These are phyloP conservation scores for Colletotrichum liaoningense DNA, from an alignment of 2,329 filamentous ascomycete species.

Conservation along the genomic window DNA sequence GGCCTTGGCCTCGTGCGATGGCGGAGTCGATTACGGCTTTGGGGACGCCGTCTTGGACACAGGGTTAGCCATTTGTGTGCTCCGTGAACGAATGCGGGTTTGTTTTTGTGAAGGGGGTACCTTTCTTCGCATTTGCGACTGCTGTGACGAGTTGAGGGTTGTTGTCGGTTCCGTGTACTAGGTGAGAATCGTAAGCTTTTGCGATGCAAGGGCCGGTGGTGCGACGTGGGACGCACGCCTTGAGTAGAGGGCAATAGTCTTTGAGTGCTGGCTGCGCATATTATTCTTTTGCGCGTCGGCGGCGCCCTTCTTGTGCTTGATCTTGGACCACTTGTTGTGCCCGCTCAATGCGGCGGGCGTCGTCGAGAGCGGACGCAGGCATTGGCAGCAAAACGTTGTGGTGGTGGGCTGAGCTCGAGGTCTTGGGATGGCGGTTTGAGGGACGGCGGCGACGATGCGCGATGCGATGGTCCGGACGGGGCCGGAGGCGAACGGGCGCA, in stretches of 20 bases:
- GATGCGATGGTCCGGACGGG: constrained; percentile 17
- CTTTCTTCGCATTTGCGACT: constrained; percentile 83
- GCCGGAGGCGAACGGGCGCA: constrained; percentile 21
- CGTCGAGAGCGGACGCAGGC: constrained; percentile 60
- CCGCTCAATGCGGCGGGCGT: constrained; percentile 67
- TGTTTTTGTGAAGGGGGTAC: constrained; percentile 49
- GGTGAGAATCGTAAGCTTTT: constrained; percentile 31
- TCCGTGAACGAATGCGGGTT: background rate
- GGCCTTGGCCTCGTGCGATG: constrained; percentile 88
- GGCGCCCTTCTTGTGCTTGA: constrained; percentile 92
- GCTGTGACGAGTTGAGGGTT: constrained; percentile 83
- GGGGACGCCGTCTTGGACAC: constrained; percentile 75
- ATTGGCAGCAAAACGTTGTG: constrained; percentile 55
- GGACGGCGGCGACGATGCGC: background rate
- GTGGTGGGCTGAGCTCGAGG: constrained; percentile 16
- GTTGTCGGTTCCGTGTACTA: constrained; percentile 78
- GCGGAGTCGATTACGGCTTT: constrained; percentile 87
- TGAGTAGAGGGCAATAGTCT: constrained; percentile 79
- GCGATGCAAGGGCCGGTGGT: background rate
- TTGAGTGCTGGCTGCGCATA: constrained; percentile 74
- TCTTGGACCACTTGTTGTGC: constrained; percentile 96
- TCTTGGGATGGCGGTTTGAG: background rate
- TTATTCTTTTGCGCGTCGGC: constrained; percentile 84
- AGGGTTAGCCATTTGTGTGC: background rate
- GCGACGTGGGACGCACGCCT: constrained; percentile 66